A percentile compares a stretch with the other conserved stretches of the same genome.
Conservation (phyloP, 805 yeast genomes). For the Tetrapisispora iriomotensis region DNA sequence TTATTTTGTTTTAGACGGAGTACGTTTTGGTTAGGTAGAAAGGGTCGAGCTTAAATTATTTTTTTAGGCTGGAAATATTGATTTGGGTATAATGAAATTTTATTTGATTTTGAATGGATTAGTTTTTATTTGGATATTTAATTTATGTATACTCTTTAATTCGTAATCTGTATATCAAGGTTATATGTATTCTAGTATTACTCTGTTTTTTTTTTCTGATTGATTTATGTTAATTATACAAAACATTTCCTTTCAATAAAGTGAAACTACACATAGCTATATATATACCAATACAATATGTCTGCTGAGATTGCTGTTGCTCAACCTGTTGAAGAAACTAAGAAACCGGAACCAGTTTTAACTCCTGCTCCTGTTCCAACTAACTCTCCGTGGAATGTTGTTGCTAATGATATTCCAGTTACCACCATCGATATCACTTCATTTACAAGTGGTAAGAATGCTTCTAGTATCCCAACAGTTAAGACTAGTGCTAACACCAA, state of each 20-base stretch:
- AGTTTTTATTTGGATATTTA: no score
- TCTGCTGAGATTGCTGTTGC: constrained; percentile 5
- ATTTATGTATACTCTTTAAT: no score
- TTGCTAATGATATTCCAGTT: constrained; percentile 18
- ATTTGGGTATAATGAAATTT: no score
- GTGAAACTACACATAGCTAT: no score
- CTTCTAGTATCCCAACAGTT: constrained; percentile 7
- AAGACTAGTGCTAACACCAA: constrained; percentile 30
- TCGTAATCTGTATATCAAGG: no score
- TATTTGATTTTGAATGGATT: no score
- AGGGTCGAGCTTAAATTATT: no score
- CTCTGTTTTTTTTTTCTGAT: background rate
- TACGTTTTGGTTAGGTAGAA: background rate
- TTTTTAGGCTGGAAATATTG: no score
- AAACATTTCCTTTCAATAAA: background rate
- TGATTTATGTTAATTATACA: background rate
- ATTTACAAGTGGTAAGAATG: constrained; percentile 7
- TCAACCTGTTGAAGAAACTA: constrained; percentile 4
- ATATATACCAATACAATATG: background rate
- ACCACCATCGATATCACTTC: constrained; percentile 16
- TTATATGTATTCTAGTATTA: background rate
- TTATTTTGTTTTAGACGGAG: background rate
- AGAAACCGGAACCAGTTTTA: constrained; percentile 7
- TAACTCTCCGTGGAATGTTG: constrained; percentile 27
- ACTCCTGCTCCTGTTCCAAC: constrained; percentile 30